phyloP scores from a whole-genome alignment of 352 stramenopile species.

The Plasmopara viticola region DNA sequence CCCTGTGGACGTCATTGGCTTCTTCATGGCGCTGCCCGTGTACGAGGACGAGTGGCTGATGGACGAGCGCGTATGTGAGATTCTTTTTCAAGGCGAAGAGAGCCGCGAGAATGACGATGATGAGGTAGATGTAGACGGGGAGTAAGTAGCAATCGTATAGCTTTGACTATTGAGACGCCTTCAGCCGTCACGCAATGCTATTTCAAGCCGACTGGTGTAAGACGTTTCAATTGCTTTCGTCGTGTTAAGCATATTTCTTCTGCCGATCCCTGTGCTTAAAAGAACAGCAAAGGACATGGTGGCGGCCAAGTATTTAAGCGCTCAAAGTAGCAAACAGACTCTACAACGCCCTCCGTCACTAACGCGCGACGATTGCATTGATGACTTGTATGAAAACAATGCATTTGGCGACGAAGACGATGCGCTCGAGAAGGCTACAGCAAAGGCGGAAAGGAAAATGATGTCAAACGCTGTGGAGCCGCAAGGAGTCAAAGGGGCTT shows the following conservation, averaged over 20 bases:
- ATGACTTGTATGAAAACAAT: constrained; percentile 78
- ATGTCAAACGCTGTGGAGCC: constrained; percentile 5
- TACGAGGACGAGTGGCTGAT: constrained; percentile 75
- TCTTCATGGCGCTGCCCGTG: constrained; percentile 62
- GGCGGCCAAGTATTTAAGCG: constrained; percentile 16
- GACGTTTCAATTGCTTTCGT: not conserved
- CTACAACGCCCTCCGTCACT: constrained; percentile 14
- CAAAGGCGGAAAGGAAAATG: constrained; percentile 14
- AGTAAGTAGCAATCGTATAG: constrained; percentile 5
- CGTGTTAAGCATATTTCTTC: not conserved
- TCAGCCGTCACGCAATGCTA: constrained; percentile 2
- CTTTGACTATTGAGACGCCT: not conserved
- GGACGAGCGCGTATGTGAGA: constrained; percentile 71
- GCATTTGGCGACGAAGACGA: constrained; percentile 56
- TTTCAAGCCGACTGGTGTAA: constrained; percentile 8
- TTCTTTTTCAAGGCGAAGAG: constrained; percentile 49
- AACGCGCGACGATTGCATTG: constrained; percentile 49
- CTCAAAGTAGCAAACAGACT: constrained; percentile 19
- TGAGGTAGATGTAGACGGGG: constrained; percentile 18
- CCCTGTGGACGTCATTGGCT: constrained; percentile 51
- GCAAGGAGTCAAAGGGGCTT: constrained; percentile 9
- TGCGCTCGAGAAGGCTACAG: constrained; percentile 10
- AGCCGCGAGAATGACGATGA: constrained; percentile 15
- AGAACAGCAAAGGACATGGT: not conserved
- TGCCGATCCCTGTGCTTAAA: not conserved